Evolutionary conservation across 306 rosid species (phyloP).

Genomic region (Pachyrhizus erosus): DNA sequence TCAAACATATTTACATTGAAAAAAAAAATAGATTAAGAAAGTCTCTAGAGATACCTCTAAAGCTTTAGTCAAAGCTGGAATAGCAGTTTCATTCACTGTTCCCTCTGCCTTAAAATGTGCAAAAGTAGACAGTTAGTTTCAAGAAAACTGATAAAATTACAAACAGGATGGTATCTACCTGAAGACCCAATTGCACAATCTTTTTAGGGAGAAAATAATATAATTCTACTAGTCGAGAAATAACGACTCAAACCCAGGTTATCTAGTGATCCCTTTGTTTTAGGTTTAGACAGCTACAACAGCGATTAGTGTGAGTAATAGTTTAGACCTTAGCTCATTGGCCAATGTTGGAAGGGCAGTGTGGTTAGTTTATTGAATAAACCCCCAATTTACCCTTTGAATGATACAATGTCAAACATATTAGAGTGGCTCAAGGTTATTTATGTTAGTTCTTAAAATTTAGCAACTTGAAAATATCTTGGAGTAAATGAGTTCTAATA

Average conservation of each 20-base stretch:
- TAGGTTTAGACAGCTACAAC: background rate
- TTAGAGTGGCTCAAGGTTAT: background rate
- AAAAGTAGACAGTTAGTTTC: slow-evolving; percentile 37
- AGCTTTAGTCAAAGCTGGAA: slow-evolving; percentile 67
- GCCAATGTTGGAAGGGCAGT: background rate
- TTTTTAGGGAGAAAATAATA: background rate
- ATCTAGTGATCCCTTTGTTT: background rate
- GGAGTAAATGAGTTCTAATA: background rate
- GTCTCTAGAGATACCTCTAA: slow-evolving; percentile 62
- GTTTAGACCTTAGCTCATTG: background rate
- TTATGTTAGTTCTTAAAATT: background rate
- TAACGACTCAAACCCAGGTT: background rate
- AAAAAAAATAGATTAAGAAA: background rate
- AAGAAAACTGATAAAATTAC: slow-evolving; percentile 26
- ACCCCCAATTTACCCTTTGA: background rate
- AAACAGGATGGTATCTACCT: background rate
- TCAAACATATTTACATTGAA: slow-evolving; percentile 28
- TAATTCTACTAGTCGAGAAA: background rate
- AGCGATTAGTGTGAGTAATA: background rate
- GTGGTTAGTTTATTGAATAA: slow-evolving; percentile 20
- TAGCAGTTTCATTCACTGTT: slow-evolving; percentile 64
- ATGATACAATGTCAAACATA: background rate
- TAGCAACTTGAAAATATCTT: background rate
- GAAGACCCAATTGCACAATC: background rate
- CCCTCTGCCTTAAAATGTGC: slow-evolving; percentile 81